phyloP scores from a whole-genome alignment of 805 yeast genomes.

The Pichia heedii region DNA sequence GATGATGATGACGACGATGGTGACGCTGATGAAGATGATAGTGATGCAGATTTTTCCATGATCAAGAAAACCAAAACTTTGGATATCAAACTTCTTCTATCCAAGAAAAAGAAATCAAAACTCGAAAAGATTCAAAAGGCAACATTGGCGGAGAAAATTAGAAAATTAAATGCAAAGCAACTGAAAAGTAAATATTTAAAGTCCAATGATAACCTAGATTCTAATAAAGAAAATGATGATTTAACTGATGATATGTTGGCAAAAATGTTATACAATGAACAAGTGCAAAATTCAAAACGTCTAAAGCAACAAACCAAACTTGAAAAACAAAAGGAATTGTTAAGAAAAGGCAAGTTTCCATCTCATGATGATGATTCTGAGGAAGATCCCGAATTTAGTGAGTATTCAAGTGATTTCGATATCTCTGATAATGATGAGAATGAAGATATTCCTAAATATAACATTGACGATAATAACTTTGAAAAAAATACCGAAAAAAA shows the following conservation, averaged over 20 bases:
- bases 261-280: slow-evolving; percentile 10
- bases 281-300: slow-evolving; percentile 8
- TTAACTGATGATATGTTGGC: slow-evolving; percentile 10
- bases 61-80: slow-evolving; percentile 5
- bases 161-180: slow-evolving; percentile 7
- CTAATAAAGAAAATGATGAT: background rate
- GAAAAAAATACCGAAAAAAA: slow-evolving; percentile 21
- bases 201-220: background rate
- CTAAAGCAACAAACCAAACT: slow-evolving; percentile 9
- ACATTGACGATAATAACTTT: slow-evolving; percentile 17
- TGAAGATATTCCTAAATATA: background rate
- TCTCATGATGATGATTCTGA: slow-evolving; percentile 19
- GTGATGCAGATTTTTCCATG: background rate
- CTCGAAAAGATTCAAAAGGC: slow-evolving; percentile 2
- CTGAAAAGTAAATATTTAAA: background rate
- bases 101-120: slow-evolving; percentile 5
- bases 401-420: slow-evolving; percentile 20
- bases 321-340: slow-evolving; percentile 9
- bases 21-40: background rate
- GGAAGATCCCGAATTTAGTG: slow-evolving; percentile 25
- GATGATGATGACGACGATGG: slow-evolving; percentile 1
- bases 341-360: slow-evolving; percentile 12
- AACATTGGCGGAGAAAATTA: slow-evolving; percentile 8
- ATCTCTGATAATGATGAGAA: slow-evolving; percentile 16
- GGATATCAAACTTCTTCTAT: slow-evolving; percentile 8